Percentiles rank a stretch among this genome's conserved stretches.
Evolutionary conservation across 2,329 filamentous ascomycete genomes (phyloP).

Genomic region (Colletotrichum karsti): DNA sequence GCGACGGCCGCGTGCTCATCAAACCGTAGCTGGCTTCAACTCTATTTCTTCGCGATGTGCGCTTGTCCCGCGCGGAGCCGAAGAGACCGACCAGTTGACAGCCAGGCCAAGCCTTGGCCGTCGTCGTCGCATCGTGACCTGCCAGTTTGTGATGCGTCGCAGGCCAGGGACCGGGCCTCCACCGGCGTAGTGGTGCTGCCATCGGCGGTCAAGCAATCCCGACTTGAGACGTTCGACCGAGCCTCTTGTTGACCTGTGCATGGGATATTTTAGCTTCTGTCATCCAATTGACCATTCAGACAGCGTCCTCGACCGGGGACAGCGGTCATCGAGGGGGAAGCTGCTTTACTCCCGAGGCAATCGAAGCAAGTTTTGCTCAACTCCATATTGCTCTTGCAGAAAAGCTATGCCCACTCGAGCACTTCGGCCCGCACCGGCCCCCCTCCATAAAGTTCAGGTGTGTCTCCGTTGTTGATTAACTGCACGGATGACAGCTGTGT

Average conservation of each 20-base stretch:
- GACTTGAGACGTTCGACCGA: not conserved
- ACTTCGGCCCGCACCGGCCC: conserved; percentile 15
- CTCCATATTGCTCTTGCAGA: not conserved
- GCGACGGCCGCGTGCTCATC: not conserved
- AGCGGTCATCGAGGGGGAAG: not conserved
- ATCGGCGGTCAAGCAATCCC: not conserved
- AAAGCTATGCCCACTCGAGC: conserved; percentile 19
- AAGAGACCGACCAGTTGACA: not conserved
- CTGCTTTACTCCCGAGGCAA: not conserved
- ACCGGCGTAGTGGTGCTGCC: not conserved
- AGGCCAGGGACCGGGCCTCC: not conserved
- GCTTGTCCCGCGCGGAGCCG: not conserved
- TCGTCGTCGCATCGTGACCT: not conserved
- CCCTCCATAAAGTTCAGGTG: not conserved
- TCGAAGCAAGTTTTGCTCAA: conserved; percentile 3
- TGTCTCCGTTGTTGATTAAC: not conserved
- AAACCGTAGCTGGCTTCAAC: not conserved
- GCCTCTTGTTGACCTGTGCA: not conserved
- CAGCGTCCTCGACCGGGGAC: not conserved
- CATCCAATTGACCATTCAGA: conserved; percentile 1
- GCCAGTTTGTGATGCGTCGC: conserved; percentile 1
- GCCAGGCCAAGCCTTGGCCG: conserved; percentile 8
- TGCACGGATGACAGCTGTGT: not conserved
- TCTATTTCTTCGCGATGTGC: not conserved
- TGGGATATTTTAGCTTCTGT: not conserved